Evolutionary conservation across 2,329 filamentous ascomycete species (phyloP), one percentile per base, ranked within the genome.

Genomic region (Boeremia lycopersici): DNA sequence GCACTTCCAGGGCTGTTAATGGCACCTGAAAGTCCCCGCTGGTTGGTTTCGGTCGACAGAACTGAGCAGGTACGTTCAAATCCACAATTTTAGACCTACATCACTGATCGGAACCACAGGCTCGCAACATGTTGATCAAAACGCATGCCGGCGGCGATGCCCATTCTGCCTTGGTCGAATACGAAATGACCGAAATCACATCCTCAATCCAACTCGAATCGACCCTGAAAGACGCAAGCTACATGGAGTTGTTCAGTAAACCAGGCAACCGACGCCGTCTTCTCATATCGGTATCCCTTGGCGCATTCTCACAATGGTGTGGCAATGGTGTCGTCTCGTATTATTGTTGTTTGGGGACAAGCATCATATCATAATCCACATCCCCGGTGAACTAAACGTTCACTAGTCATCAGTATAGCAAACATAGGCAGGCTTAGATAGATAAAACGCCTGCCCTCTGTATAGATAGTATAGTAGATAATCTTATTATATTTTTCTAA

Each of bases 31-130:
- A 57, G 65, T 71, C 39, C 80, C 6, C 60, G 83, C 12, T 78
- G 80, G 4, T 67, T 83, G 35, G 76, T 84, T 5, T 69, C 82
- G 0, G 78, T 78, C 7, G 81, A 81, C 2, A 15, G 46, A 11
- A n/a, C 81, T 46, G 78, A 82, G 4, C 55, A 66, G 36, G 46
- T 49, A 19, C 4, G 31, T n/a, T 19, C 11, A 8, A 11, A 36
- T 19, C 3, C 10, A 11, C 15, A 19, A 8, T 36, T 10, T 4
- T 11, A 10, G 15, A 36, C 19, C 8, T 4, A 19, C 4, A 2
- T 10, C 10, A 36, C 34, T 36, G 9, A 36, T 10, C 8, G 15
- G 15, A 1, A 1, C 10, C 19, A 15, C 17, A 49, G 40, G 59
- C 53, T 12, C 38, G 50, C 8, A 25, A 33, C 6, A 50, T 57